Evolutionary conservation across 768 basidiomycete species (phyloP).

Genomic region (Boletus rubroflammeus): DNA sequence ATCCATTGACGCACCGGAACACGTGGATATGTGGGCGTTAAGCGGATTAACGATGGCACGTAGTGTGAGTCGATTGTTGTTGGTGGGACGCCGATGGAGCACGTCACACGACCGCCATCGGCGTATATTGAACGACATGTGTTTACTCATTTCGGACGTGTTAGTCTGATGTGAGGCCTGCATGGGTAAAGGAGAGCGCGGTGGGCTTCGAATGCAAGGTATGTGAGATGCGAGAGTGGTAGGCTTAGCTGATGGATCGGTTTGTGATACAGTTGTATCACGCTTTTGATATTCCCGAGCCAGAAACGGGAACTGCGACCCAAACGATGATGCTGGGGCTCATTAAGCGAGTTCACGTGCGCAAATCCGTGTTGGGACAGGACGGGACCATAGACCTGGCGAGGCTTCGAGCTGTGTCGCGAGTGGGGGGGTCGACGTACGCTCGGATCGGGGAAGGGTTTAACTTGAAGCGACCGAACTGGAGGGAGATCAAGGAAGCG

Average conservation of each 20-base stretch:
- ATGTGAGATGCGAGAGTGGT: conserved; percentile 23
- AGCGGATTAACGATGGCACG: conserved; percentile 53
- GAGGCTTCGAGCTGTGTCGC: conserved; percentile 47
- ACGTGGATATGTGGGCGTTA: conserved; percentile 56
- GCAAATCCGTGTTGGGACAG: conserved; percentile 45
- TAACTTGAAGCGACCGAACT: conserved; percentile 41
- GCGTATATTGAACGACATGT: not conserved
- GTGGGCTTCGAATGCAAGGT: conserved; percentile 63
- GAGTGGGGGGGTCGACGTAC: conserved; percentile 51
- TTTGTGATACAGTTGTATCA: conserved; percentile 42
- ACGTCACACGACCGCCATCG: conserved; percentile 10
- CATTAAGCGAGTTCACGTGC: conserved; percentile 52
- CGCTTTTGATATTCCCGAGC: conserved; percentile 44
- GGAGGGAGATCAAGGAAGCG: conserved; percentile 28
- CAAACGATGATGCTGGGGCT: conserved; percentile 50
- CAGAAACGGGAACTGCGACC: conserved; percentile 35
- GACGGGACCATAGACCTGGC: conserved; percentile 42
- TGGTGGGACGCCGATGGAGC: conserved; percentile 2
- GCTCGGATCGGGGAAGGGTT: conserved; percentile 45
- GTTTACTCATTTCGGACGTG: conserved; percentile 12
- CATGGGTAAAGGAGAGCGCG: conserved; percentile 55
- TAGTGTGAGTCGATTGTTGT: conserved; percentile 42
- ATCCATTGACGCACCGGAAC: conserved; percentile 52
- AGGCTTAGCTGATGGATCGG: conserved; percentile 16
- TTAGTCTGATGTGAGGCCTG: conserved; percentile 47